Conservation (phyloP, 1,284 basidiomycete genomes). For the Vanrija pseudolonga region DNA sequence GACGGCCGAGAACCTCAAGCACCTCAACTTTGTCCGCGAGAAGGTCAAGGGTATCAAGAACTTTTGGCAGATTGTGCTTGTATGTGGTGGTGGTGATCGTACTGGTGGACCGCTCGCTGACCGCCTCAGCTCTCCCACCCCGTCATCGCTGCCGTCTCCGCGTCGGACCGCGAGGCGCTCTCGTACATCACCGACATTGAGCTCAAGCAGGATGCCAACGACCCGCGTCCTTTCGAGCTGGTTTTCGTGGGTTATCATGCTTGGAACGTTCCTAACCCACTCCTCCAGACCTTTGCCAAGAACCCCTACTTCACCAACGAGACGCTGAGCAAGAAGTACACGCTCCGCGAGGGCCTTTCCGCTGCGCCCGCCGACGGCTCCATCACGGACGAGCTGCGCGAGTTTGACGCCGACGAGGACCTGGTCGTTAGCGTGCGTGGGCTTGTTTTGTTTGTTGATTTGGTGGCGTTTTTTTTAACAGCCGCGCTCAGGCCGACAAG, state of each 20-base stretch:
- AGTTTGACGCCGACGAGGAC: constrained; percentile 29
- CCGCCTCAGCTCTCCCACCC: constrained; percentile 25
- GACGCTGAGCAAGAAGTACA: constrained; percentile 41
- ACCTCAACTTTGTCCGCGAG: constrained; percentile 24
- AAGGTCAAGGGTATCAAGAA: constrained; percentile 35
- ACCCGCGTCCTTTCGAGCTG: constrained; percentile 45
- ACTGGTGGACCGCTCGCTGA: too few species aligned
- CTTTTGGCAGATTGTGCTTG: constrained; percentile 41
- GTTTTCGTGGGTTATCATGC: constrained; percentile 38
- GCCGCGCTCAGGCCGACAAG: constrained; percentile 26
- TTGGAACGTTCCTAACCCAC: neutral
- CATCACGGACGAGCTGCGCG: constrained; percentile 33
- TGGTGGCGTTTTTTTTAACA: neutral
- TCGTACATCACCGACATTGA: constrained; percentile 42
- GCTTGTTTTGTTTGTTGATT: neutral
- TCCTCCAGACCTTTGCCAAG: constrained; percentile 41
- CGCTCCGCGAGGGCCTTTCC: constrained; percentile 23
- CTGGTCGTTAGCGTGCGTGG: constrained; percentile 30
- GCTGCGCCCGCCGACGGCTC: constrained; percentile 31
- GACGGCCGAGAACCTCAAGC: constrained; percentile 25
- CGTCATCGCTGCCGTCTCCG: constrained; percentile 20
- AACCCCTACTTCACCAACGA: constrained; percentile 49
- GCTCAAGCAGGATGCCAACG: constrained; percentile 40
- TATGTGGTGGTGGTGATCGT: constrained; percentile 14
- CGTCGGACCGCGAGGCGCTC: constrained; percentile 42